Evolutionary conservation across 768 basidiomycete genomes (phyloP).

Genomic region (Leccinum variicolor): DNA sequence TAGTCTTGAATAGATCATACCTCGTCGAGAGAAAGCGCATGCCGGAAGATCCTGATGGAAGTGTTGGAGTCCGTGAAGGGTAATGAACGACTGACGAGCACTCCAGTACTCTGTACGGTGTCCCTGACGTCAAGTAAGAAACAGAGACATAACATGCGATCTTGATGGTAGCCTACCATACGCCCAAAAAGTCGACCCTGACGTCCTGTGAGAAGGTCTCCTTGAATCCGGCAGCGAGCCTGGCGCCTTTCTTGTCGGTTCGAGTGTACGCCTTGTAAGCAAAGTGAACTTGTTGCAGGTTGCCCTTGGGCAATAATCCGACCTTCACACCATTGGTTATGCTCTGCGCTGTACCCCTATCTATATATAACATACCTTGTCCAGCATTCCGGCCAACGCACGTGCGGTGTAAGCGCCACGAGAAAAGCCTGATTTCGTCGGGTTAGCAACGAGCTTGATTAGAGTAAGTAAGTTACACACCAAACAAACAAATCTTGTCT

Average conservation of each 20-base stretch:
- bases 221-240: slow-evolving; percentile 66
- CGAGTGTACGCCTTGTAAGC: slow-evolving; percentile 72
- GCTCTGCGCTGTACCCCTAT: neutral
- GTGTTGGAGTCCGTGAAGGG: slow-evolving; percentile 67
- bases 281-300: slow-evolving; percentile 65
- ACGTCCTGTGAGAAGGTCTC: slow-evolving; percentile 63
- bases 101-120: slow-evolving; percentile 74
- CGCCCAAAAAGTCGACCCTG: slow-evolving; percentile 71
- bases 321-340: slow-evolving; percentile 39
- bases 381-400: slow-evolving; percentile 70
- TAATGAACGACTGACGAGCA: slow-evolving; percentile 52
- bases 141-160: neutral
- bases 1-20: slow-evolving; percentile 31
- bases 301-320: slow-evolving; percentile 66
- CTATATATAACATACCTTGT: slow-evolving; percentile 45
- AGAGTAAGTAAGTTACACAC: slow-evolving; percentile 30
- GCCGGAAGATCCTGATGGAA: slow-evolving; percentile 67
- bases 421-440: slow-evolving; percentile 58
- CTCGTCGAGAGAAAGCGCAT: slow-evolving; percentile 77
- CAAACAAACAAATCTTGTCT: slow-evolving; percentile 74
- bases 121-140: slow-evolving; percentile 46
- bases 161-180: slow-evolving; percentile 49
- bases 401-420: slow-evolving; percentile 67
- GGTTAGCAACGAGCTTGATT: slow-evolving; percentile 12
- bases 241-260: slow-evolving; percentile 41